Evolutionary conservation across 495 filamentous ascomycete genomes (phyloP), one percentile per base, ranked within the genome.

Genomic region (Recurvomyces mirabilis): DNA sequence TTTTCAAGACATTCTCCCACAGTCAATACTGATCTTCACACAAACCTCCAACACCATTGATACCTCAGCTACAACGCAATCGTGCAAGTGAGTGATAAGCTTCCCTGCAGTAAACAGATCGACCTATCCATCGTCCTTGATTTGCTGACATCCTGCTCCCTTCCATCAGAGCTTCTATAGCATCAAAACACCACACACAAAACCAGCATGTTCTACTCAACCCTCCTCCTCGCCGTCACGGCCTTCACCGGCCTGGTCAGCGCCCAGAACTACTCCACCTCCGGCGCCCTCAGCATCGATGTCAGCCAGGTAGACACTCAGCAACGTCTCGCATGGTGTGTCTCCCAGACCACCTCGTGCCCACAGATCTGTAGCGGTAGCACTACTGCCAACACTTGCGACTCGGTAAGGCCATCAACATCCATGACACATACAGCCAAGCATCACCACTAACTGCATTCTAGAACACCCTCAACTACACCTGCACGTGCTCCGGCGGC

Each of bases 401-500:
- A 60, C 39, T n/a, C 46, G 9, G 63, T 65, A 58, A 43, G 62
- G 46, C 9, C 17, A 11, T 5, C 33, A 15, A 30, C 32, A 29
- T 22, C 21, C 22, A 19, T 17, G n/a, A 23, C 41, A 32, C 17
- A 19, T 33, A 12, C 29, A 28, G 11, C 17, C 14, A 11, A 20
- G 15, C 19, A 40, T 52, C 37, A 43, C 38, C 4, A 30, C 1
- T 9, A 4, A 19, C 32, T n/a, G n/a, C n/a, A n/a, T n/a, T 34
- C n/a, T 43, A 78, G 76, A 54, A 46, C 28, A 63, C 64, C 15
- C 67, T 81, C 38, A 53, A 56, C 14, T 80, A 66, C 62, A 56
- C 51, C 46, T 81, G 77, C 59, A 60, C 57, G 23, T 81, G 77
- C 65, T 29, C 43, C 42, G 69, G 75, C 54, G 72, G 69, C 38